Evolutionary conservation across 2,329 filamentous ascomycete genomes (phyloP), one percentile per base, ranked within the genome.

Genomic region (Fusarium sp.): DNA sequence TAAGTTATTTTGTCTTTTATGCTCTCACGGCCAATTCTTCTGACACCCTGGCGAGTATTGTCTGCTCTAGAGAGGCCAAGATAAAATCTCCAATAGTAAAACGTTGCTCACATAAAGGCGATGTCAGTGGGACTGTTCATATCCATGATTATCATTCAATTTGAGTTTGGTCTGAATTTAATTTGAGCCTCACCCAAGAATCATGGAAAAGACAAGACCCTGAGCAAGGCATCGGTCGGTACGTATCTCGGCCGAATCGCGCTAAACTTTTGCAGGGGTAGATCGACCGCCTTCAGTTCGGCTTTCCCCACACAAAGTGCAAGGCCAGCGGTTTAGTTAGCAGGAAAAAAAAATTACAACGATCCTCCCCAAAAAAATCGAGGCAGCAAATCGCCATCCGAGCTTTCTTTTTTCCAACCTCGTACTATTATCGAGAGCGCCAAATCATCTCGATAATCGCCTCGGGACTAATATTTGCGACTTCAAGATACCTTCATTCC

Each of bases 401-500:
- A 72, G 57, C 57, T 54, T 71, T 71, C 66, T 64, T 71, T 64
- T 59, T 65, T 63, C 68, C 62, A 72, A 72, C 70, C 66, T 72
- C 70, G 53, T 60, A 42, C 44, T 53, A 27, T 50, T 57, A 29
- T 54, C 38, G 29, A 66, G 56, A 62, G 46, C 52, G 56, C 29
- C 50, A 43, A 61, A 46, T 32, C 52, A 42, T 27, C 49, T 64
- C 43, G 29, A 54, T 30, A 47, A 38, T 44, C 18, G n/a, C 15
- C 2, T 40, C 53, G 10, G 10, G 22, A 40, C 18, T 24, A 7
- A 16, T 42, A 30, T 14, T 40, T 29, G 20, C 20, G 40, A 63
- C 12, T 22, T 20, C 16, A 10, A n/a, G 25, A 60, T 32, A 44
- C 22, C n/a, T 20, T 45, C 10, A 22, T 44, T 40, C 20, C 27